phyloP scores from a whole-genome alignment of 305 asterid species.

The Solanum hybrid region DNA sequence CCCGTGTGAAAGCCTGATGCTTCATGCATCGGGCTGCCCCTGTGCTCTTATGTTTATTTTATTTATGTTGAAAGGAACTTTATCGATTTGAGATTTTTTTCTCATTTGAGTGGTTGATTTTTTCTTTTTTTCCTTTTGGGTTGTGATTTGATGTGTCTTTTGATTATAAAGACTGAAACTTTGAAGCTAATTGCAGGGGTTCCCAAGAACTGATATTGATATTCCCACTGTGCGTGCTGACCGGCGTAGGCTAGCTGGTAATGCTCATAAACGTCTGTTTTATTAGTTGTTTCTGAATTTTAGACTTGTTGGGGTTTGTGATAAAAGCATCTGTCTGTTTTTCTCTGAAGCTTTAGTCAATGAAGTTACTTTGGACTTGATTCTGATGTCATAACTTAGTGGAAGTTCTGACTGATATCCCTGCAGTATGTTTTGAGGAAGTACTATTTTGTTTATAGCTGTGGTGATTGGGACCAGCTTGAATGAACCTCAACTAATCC shows the following conservation, averaged over 20 bases:
- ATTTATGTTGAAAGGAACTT: neutral
- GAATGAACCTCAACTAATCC: neutral
- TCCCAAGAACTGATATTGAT: constrained; percentile 86
- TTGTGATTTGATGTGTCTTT: constrained; percentile 3
- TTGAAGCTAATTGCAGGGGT: constrained; percentile 55
- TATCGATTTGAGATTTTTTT: neutral
- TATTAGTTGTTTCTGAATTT: neutral
- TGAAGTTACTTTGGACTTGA: neutral
- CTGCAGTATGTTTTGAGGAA: neutral
- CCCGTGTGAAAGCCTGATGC: neutral
- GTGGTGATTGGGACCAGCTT: neutral
- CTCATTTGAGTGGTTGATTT: neutral
- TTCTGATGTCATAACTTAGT: neutral
- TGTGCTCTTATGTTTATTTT: neutral
- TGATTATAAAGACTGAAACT: neutral
- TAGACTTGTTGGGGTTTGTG: neutral
- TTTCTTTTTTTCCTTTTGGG: neutral
- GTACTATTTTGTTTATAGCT: too few species aligned
- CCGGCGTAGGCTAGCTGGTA: constrained; percentile 72
- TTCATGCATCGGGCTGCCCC: neutral
- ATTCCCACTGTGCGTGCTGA: constrained; percentile 65
- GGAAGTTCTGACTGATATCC: neutral
- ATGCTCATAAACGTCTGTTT: neutral
- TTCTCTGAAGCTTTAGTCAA: neutral
- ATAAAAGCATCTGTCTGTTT: neutral